phyloP scores from a whole-genome alignment of 202 grass and related monocot species.

The Cymbopogon flexuosus region DNA sequence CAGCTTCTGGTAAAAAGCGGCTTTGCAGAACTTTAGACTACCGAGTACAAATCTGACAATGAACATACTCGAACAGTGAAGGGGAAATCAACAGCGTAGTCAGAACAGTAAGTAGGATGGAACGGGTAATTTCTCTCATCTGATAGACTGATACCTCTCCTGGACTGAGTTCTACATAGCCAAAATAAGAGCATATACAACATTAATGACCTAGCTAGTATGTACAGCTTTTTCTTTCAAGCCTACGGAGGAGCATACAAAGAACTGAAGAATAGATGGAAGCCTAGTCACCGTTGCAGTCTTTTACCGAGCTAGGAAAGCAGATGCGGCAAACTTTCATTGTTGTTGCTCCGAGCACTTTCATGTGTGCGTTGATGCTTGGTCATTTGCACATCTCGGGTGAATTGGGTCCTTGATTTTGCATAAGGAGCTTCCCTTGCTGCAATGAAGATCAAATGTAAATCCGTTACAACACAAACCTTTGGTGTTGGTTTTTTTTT shows the following conservation, averaged over 20 bases:
- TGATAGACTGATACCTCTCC: neutral
- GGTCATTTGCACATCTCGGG: constrained; percentile 70
- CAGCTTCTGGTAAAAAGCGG: neutral
- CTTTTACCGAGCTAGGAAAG: constrained; percentile 25
- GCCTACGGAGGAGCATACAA: neutral
- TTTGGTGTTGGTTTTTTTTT: constrained; percentile 22
- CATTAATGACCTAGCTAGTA: constrained; percentile 35
- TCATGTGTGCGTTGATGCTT: constrained; percentile 73
- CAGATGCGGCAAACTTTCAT: constrained; percentile 39
- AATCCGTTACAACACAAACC: neutral
- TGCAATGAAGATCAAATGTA: constrained; percentile 14
- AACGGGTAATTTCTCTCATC: neutral
- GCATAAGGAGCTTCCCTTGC: constrained; percentile 98
- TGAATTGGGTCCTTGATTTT: constrained; percentile 87
- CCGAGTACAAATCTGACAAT: neutral
- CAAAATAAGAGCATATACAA: constrained; percentile 25
- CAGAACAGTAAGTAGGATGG: neutral
- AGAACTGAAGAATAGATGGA: constrained; percentile 15
- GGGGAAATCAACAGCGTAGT: neutral
- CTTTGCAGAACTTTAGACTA: neutral
- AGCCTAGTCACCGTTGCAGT: neutral
- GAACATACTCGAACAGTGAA: neutral
- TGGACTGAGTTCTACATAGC: neutral
- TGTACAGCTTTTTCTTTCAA: constrained; percentile 43
- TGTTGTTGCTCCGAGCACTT: constrained; percentile 34